These are phyloP conservation scores for Myriosclerotinia curreyana DNA, from an alignment of 2,329 filamentous ascomycete genomes.

Conservation along the genomic window DNA sequence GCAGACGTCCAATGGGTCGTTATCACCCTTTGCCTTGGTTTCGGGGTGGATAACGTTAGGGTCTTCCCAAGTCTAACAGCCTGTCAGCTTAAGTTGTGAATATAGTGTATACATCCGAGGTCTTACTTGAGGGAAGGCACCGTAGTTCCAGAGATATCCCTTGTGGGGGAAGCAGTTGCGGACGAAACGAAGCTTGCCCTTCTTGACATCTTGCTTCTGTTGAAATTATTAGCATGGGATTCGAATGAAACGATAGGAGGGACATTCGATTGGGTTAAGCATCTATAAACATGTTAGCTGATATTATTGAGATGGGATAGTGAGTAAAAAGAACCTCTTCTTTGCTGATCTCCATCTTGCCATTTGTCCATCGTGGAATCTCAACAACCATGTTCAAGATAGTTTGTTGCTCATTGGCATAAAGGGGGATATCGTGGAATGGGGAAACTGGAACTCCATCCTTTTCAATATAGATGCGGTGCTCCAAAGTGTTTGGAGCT, in stretches of 20 bases:
- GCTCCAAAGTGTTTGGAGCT: slow-evolving; percentile 88
- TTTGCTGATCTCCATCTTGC: slow-evolving; percentile 77
- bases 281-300: slow-evolving; percentile 14
- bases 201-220: slow-evolving; percentile 94
- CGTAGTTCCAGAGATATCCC: slow-evolving; percentile 99
- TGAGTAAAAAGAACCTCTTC: slow-evolving; percentile 67
- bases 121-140: slow-evolving; percentile 92
- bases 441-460: slow-evolving; percentile 91
- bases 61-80: slow-evolving; percentile 90
- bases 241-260: background rate
- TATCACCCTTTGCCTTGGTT: slow-evolving; percentile 99
- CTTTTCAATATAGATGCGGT: slow-evolving; percentile 97
- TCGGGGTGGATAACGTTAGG: slow-evolving; percentile 93
- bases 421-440: slow-evolving; percentile 98
- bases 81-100: slow-evolving; percentile 24
- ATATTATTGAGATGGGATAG: slow-evolving; percentile 47
- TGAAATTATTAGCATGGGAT: slow-evolving; percentile 10
- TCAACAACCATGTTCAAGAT: slow-evolving; percentile 99
- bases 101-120: background rate
- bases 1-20: slow-evolving; percentile 98
- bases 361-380: slow-evolving; percentile 99
- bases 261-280: slow-evolving; percentile 23
- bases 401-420: slow-evolving; percentile 92
- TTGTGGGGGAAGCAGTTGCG: slow-evolving; percentile 99
- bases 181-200: slow-evolving; percentile 98